Evolutionary conservation across 75 land plant species (phyloP).

Genomic region (Larix kaempferi): DNA sequence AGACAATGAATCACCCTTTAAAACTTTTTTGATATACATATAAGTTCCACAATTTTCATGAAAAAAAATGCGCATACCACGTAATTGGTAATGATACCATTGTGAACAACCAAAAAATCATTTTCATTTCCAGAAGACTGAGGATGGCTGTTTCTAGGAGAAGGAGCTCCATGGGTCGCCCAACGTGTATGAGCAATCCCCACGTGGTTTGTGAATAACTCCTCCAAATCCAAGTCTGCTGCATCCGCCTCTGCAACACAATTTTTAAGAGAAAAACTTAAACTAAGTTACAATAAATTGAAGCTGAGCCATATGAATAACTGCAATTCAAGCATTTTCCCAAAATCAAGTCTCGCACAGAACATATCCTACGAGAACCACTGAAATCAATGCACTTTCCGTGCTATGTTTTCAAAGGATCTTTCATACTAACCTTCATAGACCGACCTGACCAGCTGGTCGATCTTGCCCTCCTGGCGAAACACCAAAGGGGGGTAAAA

Average conservation of each 20-base stretch:
- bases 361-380: not conserved
- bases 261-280: not conserved
- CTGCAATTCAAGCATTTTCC: not conserved
- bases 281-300: not conserved
- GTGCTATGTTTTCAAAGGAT: no score
- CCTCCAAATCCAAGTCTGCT: constrained; percentile 67
- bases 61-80: constrained; percentile 48
- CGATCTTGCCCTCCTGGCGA: constrained; percentile 96
- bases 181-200: constrained; percentile 99
- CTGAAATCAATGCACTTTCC: not conserved
- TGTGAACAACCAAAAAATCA: constrained; percentile 97
- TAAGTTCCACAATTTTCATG: not conserved
- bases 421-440: constrained; percentile 48
- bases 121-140: constrained; percentile 80
- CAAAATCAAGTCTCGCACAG: not conserved
- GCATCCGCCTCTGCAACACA: constrained; percentile 60
- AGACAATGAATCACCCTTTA: not conserved
- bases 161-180: constrained; percentile 98
- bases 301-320: not conserved
- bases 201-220: constrained; percentile 67
- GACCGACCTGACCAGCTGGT: constrained; percentile 85
- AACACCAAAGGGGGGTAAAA: constrained; percentile 70
- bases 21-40: no score
- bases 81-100: constrained; percentile 93
- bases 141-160: constrained; percentile 94